Evolutionary conservation across 352 stramenopile genomes (phyloP), one percentile per base, ranked within the genome.

Genomic region (Phytophthora sp.): DNA sequence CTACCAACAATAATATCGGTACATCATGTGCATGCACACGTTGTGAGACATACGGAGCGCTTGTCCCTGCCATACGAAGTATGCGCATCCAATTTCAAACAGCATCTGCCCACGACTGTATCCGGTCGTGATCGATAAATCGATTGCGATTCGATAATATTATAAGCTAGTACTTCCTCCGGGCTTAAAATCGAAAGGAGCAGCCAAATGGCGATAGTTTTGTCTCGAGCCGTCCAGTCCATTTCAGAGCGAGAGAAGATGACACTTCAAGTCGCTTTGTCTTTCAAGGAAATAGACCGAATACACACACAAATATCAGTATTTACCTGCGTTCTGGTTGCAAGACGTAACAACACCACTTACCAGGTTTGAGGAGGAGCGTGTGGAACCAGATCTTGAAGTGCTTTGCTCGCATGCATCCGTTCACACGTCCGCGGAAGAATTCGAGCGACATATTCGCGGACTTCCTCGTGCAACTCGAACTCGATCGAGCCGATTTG

Each of bases 341-440:
- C n/a, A n/a, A n/a, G n/a, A n/a, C n/a, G n/a, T n/a, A n/a, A 20
- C 33, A 61, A 20, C 9, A 18, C 12, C 39, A 41, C 47, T 4
- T 66, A 84, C 75, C 63, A 51, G 64, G 66, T 2, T 78, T 58
- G 54, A 84, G 57, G 33, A 88, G 84, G 26, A 76, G 69, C 8
- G 84, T 89, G 69, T 88, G 79, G 66, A 92, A 90, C 84, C 84
- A 92, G 23, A 90, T 56, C 52, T 88, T 89, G 44, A 92, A 88
- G 57, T 92, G 73, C 30, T 89, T 89, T n/a, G 65, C 64, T 29
- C 70, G 50, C 54, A 84, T 67, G 47, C 76, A 88, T 31, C 79
- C 69, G 16, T 62, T 69, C 11, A 63, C 75, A 5, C 63, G 60
- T 4, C 78, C 39, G 24, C 73, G 67, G 38, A 74, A 82, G 58